Evolutionary conservation across 169 alveolate species (phyloP).

Genomic region (Cryptosporidium andersoni): DNA sequence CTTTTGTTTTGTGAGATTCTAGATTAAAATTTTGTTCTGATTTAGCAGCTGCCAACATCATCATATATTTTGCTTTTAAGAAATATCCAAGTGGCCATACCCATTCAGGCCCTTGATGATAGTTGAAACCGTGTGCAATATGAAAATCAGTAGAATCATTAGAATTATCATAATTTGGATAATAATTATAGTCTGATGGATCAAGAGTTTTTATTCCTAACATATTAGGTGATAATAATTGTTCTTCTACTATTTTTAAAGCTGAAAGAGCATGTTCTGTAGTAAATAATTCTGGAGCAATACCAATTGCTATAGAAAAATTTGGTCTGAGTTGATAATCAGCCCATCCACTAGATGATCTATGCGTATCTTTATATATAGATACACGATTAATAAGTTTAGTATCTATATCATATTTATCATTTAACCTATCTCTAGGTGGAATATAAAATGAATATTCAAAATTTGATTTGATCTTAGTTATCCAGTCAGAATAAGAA

Average conservation of each 20-base stretch:
- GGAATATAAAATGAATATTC: constrained; percentile 87
- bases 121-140: constrained; percentile 87
- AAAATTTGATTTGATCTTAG: constrained; percentile 80
- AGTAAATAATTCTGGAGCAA: constrained; percentile 89
- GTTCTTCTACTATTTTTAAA: constrained; percentile 75
- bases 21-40: constrained; percentile 23
- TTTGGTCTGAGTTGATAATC: constrained; percentile 89
- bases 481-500: constrained; percentile 82
- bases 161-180: constrained; percentile 84
- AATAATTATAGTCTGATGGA: constrained; percentile 81
- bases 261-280: constrained; percentile 80
- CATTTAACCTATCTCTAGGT: constrained; percentile 71
- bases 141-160: constrained; percentile 81
- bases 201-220: constrained; percentile 90
- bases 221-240: constrained; percentile 72
- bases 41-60: constrained; percentile 58
- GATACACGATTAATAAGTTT: constrained; percentile 79
- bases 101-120: constrained; percentile 97
- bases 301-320: constrained; percentile 87
- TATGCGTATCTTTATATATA: constrained; percentile 82
- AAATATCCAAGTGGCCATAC: constrained; percentile 92
- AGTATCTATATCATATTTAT: constrained; percentile 45
- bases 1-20: constrained; percentile 68
- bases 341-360: constrained; percentile 77
- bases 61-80: constrained; percentile 78